These are phyloP conservation scores for Cymbopogon flexuosus DNA, from an alignment of 202 grass and related monocot species.

Conservation along the genomic window DNA sequence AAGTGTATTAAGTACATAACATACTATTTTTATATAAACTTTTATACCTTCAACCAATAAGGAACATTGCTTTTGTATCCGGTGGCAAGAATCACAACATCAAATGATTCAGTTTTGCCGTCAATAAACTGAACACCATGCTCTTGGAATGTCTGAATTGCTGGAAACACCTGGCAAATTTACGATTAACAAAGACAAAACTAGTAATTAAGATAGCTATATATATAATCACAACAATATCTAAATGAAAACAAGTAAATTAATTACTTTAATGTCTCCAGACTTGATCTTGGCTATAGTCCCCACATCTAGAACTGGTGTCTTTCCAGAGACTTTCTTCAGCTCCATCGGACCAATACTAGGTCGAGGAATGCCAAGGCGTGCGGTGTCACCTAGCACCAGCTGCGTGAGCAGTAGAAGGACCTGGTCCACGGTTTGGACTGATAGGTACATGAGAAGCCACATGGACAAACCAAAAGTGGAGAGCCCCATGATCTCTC, in stretches of 20 bases:
- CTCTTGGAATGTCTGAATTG: constrained; percentile 41
- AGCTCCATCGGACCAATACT: constrained; percentile 65
- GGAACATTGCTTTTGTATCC: constrained; percentile 84
- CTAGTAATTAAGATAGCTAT: not conserved
- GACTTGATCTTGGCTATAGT: constrained; percentile 70
- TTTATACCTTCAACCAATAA: constrained; percentile 78
- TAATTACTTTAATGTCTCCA: constrained; percentile 55
- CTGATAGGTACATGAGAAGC: constrained; percentile 48
- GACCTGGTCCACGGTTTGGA: constrained; percentile 50
- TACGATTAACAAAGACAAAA: not conserved
- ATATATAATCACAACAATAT: too few relatives aligned
- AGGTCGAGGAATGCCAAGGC: constrained; percentile 54
- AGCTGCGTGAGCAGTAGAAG: constrained; percentile 44
- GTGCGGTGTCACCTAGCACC: constrained; percentile 53
- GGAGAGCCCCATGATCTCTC: constrained; percentile 65
- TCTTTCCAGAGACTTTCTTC: constrained; percentile 63
- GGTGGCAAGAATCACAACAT: constrained; percentile 67
- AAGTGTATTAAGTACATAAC: not conserved
- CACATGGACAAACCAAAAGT: constrained; percentile 67
- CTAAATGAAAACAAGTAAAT: not conserved
- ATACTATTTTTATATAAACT: not conserved
- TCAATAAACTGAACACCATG: constrained; percentile 62
- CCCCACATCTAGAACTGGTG: constrained; percentile 77
- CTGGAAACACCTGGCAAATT: constrained; percentile 47
- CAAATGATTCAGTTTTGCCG: constrained; percentile 50